A percentile compares a stretch with the other conserved stretches of the same genome.
Evolutionary conservation across 1,284 basidiomycete genomes (phyloP).

Genomic region (Bondarzewia mesenterica): DNA sequence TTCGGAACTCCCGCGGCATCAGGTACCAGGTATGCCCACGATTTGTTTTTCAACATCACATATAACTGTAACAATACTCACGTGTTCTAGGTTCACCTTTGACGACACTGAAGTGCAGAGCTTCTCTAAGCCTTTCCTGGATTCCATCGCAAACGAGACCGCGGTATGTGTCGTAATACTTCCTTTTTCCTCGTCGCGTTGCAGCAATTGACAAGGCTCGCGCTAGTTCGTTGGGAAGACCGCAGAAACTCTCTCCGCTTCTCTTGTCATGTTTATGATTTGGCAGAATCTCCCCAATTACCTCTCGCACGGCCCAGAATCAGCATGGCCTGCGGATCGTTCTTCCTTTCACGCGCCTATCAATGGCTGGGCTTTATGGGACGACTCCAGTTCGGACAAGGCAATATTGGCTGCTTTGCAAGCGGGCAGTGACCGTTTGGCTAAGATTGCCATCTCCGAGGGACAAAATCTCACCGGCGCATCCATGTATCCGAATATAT

Average conservation of each 20-base stretch:
- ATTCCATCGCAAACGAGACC: slow-evolving; percentile 42
- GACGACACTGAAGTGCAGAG: slow-evolving; percentile 35
- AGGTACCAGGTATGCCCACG: neutral
- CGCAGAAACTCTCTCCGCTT: slow-evolving; percentile 11
- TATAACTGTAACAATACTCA: slow-evolving; percentile 29
- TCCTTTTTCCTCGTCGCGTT: slow-evolving; percentile 10
- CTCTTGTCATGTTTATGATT: slow-evolving; percentile 38
- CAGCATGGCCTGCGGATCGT: slow-evolving; percentile 43
- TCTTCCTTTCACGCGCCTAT: slow-evolving; percentile 31
- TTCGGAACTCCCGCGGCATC: neutral
- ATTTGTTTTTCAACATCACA: slow-evolving; percentile 13
- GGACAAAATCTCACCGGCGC: slow-evolving; percentile 34
- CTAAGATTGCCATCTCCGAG: slow-evolving; percentile 27
- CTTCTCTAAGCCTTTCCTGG: slow-evolving; percentile 31
- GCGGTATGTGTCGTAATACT: slow-evolving; percentile 20
- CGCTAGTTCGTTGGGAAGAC: slow-evolving; percentile 19
- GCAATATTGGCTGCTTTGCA: slow-evolving; percentile 30
- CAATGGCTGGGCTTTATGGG: slow-evolving; percentile 43
- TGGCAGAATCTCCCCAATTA: slow-evolving; percentile 46
- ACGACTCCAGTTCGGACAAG: slow-evolving; percentile 23
- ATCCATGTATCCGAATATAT: slow-evolving; percentile 26
- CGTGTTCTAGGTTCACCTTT: slow-evolving; percentile 32
- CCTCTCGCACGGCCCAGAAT: slow-evolving; percentile 30
- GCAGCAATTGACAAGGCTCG: slow-evolving; percentile 18
- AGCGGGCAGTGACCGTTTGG: slow-evolving; percentile 29